Evolutionary conservation across 768 basidiomycete species (phyloP).

Genomic region (Mycena haematopus): DNA sequence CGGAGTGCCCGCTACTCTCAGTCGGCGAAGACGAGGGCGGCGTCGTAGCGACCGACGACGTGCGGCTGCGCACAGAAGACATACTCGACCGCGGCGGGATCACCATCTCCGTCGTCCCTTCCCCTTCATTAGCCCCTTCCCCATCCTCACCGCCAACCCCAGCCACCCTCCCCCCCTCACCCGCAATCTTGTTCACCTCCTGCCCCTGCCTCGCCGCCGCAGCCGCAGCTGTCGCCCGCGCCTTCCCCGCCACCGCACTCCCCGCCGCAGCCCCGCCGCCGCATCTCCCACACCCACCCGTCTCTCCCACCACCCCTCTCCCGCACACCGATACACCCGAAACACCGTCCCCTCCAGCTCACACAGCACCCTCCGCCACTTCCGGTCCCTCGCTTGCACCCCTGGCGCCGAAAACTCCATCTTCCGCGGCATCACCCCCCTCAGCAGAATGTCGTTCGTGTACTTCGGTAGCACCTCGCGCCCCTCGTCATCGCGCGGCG

Average conservation of each 20-base stretch:
- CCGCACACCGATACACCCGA: conserved; percentile 67
- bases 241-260: conserved; percentile 32
- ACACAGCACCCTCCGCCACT: conserved; percentile 89
- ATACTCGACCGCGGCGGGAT: conserved; percentile 27
- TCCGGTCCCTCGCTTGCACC: conserved; percentile 86
- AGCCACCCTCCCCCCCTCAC: conserved; percentile 32
- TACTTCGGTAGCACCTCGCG: conserved; percentile 81
- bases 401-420: conserved; percentile 91
- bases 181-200: conserved; percentile 28
- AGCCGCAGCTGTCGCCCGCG: conserved; percentile 29
- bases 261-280: conserved; percentile 38
- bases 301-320: conserved; percentile 77
- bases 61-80: conserved; percentile 24
- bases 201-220: conserved; percentile 35
- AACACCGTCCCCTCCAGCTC: conserved; percentile 94
- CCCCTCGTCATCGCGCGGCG: conserved; percentile 83
- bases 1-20: conserved; percentile 25
- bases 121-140: background rate
- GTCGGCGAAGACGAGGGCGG: conserved; percentile 26
- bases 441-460: conserved; percentile 80
- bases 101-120: conserved; percentile 32
- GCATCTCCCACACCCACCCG: conserved; percentile 77
- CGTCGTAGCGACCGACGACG: conserved; percentile 15
- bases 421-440: conserved; percentile 86
- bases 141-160: conserved; percentile 11